Conservation (phyloP, 2,329 filamentous ascomycete genomes). For the Exophiala bonariae region DNA sequence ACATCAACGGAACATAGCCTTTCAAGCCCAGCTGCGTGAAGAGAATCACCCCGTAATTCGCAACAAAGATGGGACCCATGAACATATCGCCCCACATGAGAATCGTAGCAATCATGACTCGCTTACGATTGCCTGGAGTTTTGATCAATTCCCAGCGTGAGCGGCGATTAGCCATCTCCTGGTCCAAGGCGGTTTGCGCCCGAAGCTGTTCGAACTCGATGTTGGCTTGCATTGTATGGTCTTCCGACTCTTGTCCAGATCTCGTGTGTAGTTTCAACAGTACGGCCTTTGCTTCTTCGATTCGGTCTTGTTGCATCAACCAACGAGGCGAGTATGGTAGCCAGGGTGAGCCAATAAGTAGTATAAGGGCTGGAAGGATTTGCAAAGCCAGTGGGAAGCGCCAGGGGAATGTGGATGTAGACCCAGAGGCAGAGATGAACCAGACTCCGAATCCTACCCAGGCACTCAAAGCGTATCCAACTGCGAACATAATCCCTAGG, state of each 20-base stretch:
- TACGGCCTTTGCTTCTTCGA: slow-evolving; percentile 36
- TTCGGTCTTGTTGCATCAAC: slow-evolving; percentile 39
- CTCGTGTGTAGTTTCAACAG: slow-evolving; percentile 36
- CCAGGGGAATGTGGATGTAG: slow-evolving; percentile 32
- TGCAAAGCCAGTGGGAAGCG: slow-evolving; percentile 36
- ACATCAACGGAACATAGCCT: slow-evolving; percentile 42
- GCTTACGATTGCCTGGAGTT: slow-evolving; percentile 41
- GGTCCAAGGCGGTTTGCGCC: slow-evolving; percentile 29
- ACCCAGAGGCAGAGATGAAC: slow-evolving; percentile 50
- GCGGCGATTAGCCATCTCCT: slow-evolving; percentile 35
- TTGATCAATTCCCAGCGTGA: slow-evolving; percentile 42
- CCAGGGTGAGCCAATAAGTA: slow-evolving; percentile 31
- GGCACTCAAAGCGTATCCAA: slow-evolving; percentile 25
- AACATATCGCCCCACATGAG: slow-evolving; percentile 44
- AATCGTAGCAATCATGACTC: slow-evolving; percentile 41
- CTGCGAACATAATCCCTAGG: slow-evolving; percentile 22
- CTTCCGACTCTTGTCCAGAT: slow-evolving; percentile 29
- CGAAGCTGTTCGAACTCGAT: slow-evolving; percentile 4
- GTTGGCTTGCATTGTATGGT: slow-evolving; percentile 26
- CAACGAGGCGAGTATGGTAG: slow-evolving; percentile 37
- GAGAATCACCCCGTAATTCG: slow-evolving; percentile 35
- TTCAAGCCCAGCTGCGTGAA: slow-evolving; percentile 38
- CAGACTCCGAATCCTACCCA: slow-evolving; percentile 27
- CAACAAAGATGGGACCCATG: slow-evolving; percentile 27
- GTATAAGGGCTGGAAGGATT: slow-evolving; percentile 33